These are phyloP conservation scores for Aureobasidium leucospermi DNA, from an alignment of 2,329 filamentous ascomycete genomes.

Conservation along the genomic window DNA sequence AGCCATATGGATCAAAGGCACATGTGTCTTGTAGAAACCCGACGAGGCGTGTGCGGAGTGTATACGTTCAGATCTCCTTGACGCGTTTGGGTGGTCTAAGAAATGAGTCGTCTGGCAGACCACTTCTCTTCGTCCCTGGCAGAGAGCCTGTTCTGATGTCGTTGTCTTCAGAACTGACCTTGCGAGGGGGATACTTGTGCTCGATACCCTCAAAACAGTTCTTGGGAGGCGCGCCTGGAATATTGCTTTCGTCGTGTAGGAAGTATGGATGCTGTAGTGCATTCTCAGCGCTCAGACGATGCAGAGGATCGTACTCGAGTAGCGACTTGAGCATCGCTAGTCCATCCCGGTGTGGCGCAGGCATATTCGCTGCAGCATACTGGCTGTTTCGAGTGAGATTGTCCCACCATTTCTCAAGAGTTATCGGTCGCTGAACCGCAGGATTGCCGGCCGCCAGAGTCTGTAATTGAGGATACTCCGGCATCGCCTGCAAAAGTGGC, in stretches of 20 bases:
- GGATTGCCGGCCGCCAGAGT: slow-evolving; percentile 37
- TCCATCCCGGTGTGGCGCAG: slow-evolving; percentile 53
- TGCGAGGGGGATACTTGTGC: slow-evolving; percentile 79
- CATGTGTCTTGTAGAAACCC: background rate
- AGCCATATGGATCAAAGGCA: no score
- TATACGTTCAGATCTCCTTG: slow-evolving; percentile 35
- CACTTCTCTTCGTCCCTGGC: slow-evolving; percentile 84
- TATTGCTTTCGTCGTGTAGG: slow-evolving; percentile 30
- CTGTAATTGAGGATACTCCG: slow-evolving; percentile 56
- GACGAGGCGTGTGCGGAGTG: background rate
- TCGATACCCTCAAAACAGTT: slow-evolving; percentile 91
- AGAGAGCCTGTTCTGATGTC: slow-evolving; percentile 87
- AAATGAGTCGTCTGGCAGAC: slow-evolving; percentile 73
- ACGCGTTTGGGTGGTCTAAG: slow-evolving; percentile 49
- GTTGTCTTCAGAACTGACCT: slow-evolving; percentile 91
- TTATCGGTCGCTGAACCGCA: slow-evolving; percentile 45
- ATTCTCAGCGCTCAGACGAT: slow-evolving; percentile 77
- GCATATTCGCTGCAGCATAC: slow-evolving; percentile 29
- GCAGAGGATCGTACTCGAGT: slow-evolving; percentile 87
- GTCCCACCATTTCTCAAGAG: slow-evolving; percentile 62
- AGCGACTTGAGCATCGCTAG: slow-evolving; percentile 74
- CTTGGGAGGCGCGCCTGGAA: slow-evolving; percentile 41
- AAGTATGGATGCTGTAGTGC: slow-evolving; percentile 93
- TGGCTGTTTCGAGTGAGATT: slow-evolving; percentile 41
- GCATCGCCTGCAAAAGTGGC: slow-evolving; percentile 78